phyloP scores from a whole-genome alignment of 352 stramenopile genomes.

The Phytophthora constricta region DNA sequence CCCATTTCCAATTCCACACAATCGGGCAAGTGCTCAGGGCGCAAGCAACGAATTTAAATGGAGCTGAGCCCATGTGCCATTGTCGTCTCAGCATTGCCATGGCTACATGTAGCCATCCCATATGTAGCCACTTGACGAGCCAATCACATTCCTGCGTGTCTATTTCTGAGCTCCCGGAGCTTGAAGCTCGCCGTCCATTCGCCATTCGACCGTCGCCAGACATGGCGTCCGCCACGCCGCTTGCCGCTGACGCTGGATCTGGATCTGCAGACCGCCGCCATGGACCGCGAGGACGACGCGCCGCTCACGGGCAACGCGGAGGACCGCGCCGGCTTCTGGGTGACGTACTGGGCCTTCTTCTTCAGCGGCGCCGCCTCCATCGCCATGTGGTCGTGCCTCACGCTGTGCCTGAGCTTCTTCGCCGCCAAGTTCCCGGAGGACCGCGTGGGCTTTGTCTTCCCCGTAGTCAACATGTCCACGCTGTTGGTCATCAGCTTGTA shows the following conservation, averaged over 20 bases:
- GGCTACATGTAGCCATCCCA: too few species aligned
- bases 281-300: neutral
- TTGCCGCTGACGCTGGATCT: constrained; percentile 30
- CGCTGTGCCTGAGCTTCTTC: constrained; percentile 81
- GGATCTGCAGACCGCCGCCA: constrained; percentile 9
- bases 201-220: constrained; percentile 1
- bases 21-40: neutral
- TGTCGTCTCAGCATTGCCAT: too few species aligned
- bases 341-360: constrained; percentile 84
- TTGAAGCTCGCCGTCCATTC: constrained; percentile 7
- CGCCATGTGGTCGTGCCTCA: constrained; percentile 82
- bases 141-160: too few species aligned
- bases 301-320: constrained; percentile 25
- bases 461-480: constrained; percentile 87
- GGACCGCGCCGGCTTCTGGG: constrained; percentile 47
- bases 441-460: constrained; percentile 80
- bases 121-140: constrained; percentile 18
- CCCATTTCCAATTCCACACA: too few species aligned
- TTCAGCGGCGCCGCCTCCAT: constrained; percentile 71
- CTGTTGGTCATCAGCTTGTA: constrained; percentile 80
- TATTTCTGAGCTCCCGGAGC: neutral
- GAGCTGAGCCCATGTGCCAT: constrained; percentile 1
- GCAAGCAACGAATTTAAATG: neutral
- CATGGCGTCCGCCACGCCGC: constrained; percentile 21
- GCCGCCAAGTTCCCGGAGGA: constrained; percentile 64